Percentiles rank a stretch among this genome's conserved stretches.
phyloP scores from a whole-genome alignment of 345 rosid species.

The Sonneratia alba region DNA sequence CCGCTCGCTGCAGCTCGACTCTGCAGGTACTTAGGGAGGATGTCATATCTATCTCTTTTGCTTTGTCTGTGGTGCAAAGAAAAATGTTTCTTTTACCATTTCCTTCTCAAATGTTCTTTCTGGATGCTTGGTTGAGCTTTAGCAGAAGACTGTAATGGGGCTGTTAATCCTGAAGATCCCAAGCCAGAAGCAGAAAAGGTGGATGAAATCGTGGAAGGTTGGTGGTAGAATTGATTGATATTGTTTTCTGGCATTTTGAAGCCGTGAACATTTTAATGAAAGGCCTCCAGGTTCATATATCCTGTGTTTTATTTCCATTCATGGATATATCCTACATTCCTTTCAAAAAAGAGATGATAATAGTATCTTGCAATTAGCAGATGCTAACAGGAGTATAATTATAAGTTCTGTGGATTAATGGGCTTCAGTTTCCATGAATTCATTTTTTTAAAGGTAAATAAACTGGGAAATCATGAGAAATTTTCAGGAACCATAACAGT shows the following conservation, averaged over 20 bases:
- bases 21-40: conserved; percentile 8
- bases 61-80: not conserved
- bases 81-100: not conserved
- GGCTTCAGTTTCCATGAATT: too few species aligned
- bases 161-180: conserved; percentile 10
- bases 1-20: conserved; percentile 10
- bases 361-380: too few species aligned
- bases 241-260: not conserved
- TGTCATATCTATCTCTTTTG: not conserved
- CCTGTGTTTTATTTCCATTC: too few species aligned
- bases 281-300: too few species aligned
- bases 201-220: conserved; percentile 14
- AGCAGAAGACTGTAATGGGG: conserved; percentile 15
- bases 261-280: too few species aligned
- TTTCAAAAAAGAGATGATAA: too few species aligned
- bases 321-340: too few species aligned
- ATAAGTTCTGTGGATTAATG: too few species aligned
- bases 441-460: too few species aligned
- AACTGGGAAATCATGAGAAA: too few species aligned
- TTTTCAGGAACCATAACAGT: too few species aligned
- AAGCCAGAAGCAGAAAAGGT: conserved; percentile 11
- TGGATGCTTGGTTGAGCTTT: not conserved
- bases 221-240: conserved; percentile 4
- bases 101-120: not conserved
- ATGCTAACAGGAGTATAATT: too few species aligned